Percentiles rank a stretch among this genome's conserved stretches.
Evolutionary conservation across 179 eudicot species (phyloP).

Genomic region (Beta macrorhiza): DNA sequence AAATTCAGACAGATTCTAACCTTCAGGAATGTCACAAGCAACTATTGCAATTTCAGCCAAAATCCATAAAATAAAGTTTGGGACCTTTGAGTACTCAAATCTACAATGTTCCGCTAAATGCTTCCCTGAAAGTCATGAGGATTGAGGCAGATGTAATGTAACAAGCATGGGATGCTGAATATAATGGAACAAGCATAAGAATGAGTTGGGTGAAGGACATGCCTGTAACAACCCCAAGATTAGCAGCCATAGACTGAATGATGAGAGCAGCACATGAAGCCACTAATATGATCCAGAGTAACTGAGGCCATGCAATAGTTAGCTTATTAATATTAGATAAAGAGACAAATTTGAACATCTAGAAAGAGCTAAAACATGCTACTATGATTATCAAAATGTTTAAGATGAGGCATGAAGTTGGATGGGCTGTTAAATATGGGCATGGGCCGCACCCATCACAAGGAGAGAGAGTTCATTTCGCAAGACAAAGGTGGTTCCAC

Average conservation of each 20-base stretch:
- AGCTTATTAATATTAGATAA: too few relatives aligned
- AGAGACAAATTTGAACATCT: too few relatives aligned
- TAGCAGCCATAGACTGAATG: constrained; percentile 90
- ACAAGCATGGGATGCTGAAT: not conserved
- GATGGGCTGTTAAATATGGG: too few relatives aligned
- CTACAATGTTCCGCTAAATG: constrained; percentile 97
- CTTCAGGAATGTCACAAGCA: constrained; percentile 98
- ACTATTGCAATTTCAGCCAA: constrained; percentile 88
- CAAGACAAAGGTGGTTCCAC: too few relatives aligned
- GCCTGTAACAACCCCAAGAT: constrained; percentile 98
- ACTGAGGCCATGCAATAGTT: constrained; percentile 37
- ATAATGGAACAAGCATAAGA: not conserved
- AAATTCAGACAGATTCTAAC: constrained; percentile 29
- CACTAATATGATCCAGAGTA: constrained; percentile 91
- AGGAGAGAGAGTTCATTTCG: too few relatives aligned
- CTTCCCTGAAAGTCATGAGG: constrained; percentile 51
- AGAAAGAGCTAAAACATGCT: too few relatives aligned
- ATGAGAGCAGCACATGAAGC: constrained; percentile 93
- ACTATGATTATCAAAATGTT: too few relatives aligned
- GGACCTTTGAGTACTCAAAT: constrained; percentile 72
- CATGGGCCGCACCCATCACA: too few relatives aligned
- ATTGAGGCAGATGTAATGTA: constrained; percentile 2
- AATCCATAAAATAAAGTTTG: constrained; percentile 84
- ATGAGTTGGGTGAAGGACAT: constrained; percentile 4
- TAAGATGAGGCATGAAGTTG: too few relatives aligned